phyloP scores from a whole-genome alignment of 306 rosid genomes.

The Biancaea sappan region DNA sequence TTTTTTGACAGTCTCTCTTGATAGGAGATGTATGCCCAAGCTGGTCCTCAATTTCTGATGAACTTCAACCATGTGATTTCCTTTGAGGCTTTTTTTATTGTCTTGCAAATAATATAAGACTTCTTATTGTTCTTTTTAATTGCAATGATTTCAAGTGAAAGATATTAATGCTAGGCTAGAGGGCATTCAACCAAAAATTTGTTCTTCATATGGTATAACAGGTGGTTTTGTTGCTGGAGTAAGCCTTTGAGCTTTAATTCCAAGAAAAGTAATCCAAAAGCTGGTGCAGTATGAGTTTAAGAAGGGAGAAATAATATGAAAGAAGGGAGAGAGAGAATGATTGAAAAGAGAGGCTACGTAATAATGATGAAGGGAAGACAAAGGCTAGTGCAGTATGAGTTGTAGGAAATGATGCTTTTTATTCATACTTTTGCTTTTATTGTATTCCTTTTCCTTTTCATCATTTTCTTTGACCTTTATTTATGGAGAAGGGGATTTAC shows the following conservation, averaged over 20 bases:
- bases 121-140: conserved; percentile 3
- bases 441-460: not conserved
- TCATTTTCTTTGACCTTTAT: not conserved
- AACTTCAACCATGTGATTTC: conserved; percentile 45
- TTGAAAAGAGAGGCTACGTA: conserved; percentile 47
- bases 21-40: conserved; percentile 93
- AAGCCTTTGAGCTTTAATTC: conserved; percentile 58
- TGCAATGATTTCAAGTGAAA: conserved; percentile 64
- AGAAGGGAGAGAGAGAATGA: too few relatives aligned
- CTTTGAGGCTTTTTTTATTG: conserved; percentile 17
- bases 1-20: conserved; percentile 23
- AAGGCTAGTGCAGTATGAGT: too few relatives aligned
- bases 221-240: conserved; percentile 64
- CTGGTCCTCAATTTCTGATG: conserved; percentile 92
- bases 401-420: too few relatives aligned
- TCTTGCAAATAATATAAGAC: conserved; percentile 16
- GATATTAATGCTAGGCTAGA: conserved; percentile 91
- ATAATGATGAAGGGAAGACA: too few relatives aligned
- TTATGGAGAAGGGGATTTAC: too few relatives aligned
- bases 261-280: conserved; percentile 90
- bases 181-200: conserved; percentile 81
- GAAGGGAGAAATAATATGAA: too few relatives aligned
- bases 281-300: too few relatives aligned
- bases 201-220: conserved; percentile 63
- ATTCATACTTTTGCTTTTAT: conserved; percentile 20